Percentiles rank a stretch among this genome's conserved stretches.
These are phyloP conservation scores for Dryas drummondii DNA, from an alignment of 306 rosid genomes.

Conservation along the genomic window DNA sequence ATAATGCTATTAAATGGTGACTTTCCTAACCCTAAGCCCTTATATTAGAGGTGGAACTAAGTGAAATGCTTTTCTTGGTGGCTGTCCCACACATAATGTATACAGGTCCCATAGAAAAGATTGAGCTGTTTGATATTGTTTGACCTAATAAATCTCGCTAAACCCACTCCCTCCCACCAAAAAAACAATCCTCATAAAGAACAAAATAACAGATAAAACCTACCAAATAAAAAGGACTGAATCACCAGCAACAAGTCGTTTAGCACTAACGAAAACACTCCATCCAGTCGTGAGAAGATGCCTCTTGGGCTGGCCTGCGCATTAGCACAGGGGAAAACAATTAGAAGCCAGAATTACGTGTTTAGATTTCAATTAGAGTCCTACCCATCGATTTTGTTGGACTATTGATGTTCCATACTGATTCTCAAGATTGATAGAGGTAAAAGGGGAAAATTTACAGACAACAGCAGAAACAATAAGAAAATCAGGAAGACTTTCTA, in stretches of 20 bases:
- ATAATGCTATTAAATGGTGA: not conserved
- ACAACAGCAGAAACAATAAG: no score
- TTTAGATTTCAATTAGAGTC: not conserved
- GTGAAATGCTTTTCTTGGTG: not conserved
- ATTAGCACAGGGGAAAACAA: constrained; percentile 4
- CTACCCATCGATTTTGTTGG: not conserved
- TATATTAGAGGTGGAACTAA: constrained; percentile 1
- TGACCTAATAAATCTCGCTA: not conserved
- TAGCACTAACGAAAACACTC: constrained; percentile 76
- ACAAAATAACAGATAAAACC: constrained; percentile 6
- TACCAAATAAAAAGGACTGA: constrained; percentile 76
- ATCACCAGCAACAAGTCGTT: constrained; percentile 80
- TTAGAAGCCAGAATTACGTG: constrained; percentile 11
- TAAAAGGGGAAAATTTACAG: not conserved
- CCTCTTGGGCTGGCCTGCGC: constrained; percentile 75
- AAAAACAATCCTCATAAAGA: not conserved
- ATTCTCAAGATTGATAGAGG: not conserved
- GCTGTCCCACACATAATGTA: not conserved
- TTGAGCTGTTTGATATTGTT: not conserved
- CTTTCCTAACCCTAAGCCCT: not conserved
- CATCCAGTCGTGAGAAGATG: constrained; percentile 82
- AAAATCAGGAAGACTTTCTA: no score
- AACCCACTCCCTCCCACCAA: not conserved
- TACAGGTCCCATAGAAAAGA: not conserved
- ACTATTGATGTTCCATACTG: not conserved